A percentile compares a stretch with the other conserved stretches of the same genome.
These are phyloP conservation scores for Cylindrodendrum hubeiense DNA, from an alignment of 2,329 filamentous ascomycete species.

Conservation along the genomic window DNA sequence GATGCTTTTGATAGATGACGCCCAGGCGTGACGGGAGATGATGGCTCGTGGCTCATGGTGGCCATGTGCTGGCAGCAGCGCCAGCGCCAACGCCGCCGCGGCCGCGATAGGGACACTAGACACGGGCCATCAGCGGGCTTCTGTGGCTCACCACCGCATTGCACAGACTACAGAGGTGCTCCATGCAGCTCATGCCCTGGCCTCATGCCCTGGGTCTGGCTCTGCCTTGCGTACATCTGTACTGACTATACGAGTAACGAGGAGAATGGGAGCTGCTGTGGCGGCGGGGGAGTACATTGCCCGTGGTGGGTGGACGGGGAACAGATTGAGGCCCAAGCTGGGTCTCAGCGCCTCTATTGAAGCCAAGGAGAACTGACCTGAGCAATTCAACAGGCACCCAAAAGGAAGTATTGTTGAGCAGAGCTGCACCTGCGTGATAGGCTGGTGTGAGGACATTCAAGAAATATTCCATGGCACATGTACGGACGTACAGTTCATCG, in stretches of 20 bases:
- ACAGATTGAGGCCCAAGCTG: background rate
- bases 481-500: constrained; percentile 20
- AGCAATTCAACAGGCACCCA: background rate
- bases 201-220: background rate
- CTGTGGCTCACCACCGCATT: background rate
- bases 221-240: too few species aligned
- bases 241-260: background rate
- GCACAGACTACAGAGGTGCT: background rate
- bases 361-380: background rate
- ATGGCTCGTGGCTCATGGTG: constrained; percentile 20
- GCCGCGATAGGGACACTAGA: constrained; percentile 22
- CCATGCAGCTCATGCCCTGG: background rate
- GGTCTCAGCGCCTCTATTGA: background rate
- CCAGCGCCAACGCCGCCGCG: background rate
- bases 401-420: background rate
- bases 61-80: constrained; percentile 28
- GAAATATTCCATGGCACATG: background rate
- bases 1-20: constrained; percentile 4
- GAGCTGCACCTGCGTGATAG: background rate
- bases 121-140: constrained; percentile 38
- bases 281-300: background rate
- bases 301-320: background rate
- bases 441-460: background rate
- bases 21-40: constrained; percentile 15
- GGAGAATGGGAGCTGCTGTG: background rate